Conservation (phyloP, 2,329 filamentous ascomycete species). For the Delphinella strobiligena region DNA sequence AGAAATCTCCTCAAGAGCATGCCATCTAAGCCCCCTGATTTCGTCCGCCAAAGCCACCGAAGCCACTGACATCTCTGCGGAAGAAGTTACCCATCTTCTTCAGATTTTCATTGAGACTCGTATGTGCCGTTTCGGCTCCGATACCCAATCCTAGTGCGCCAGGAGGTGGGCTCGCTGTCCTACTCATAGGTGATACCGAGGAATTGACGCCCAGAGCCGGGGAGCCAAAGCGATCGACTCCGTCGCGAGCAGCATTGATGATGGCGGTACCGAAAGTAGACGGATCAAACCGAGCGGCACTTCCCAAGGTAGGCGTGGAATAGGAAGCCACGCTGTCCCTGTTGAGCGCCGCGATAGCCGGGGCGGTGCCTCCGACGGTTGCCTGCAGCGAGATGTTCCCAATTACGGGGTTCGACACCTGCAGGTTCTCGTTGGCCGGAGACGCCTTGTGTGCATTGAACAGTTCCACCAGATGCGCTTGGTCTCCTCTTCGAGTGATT, state of each 20-base stretch:
- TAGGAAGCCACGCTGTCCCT: slow-evolving; percentile 15
- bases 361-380: slow-evolving; percentile 28
- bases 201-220: slow-evolving; percentile 27
- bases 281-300: slow-evolving; percentile 55
- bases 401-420: slow-evolving; percentile 54
- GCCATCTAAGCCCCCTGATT: too few relatives aligned
- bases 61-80: slow-evolving; percentile 61
- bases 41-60: slow-evolving; percentile 55
- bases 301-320: slow-evolving; percentile 25
- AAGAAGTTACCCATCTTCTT: slow-evolving; percentile 97
- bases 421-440: slow-evolving; percentile 54
- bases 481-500: slow-evolving; percentile 66
- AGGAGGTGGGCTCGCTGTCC: slow-evolving; percentile 19
- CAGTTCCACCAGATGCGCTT: slow-evolving; percentile 71
- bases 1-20: too few relatives aligned
- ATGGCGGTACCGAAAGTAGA: slow-evolving; percentile 75
- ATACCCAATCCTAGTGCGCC: slow-evolving; percentile 14
- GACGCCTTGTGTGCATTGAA: slow-evolving; percentile 74
- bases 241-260: slow-evolving; percentile 77
- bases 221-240: slow-evolving; percentile 64
- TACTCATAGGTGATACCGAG: slow-evolving; percentile 15
- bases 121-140: slow-evolving; percentile 11
- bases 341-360: slow-evolving; percentile 9
- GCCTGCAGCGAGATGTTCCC: slow-evolving; percentile 45
- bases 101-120: slow-evolving; percentile 71